A percentile compares a stretch with the other conserved stretches of the same genome.
Evolutionary conservation across 805 yeast species (phyloP).

Genomic region (Pichia cephalocereana): DNA sequence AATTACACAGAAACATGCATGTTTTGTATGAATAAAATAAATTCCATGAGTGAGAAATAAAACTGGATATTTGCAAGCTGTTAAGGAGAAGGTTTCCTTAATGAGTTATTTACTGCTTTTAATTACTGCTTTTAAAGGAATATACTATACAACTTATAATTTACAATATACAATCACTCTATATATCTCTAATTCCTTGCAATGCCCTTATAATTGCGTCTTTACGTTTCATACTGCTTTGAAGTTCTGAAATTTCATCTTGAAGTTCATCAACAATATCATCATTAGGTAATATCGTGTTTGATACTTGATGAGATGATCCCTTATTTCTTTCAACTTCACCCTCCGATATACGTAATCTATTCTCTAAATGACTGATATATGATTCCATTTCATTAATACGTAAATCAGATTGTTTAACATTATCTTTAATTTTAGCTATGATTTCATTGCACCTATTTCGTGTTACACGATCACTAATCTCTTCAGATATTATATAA

Average conservation of each 20-base stretch:
- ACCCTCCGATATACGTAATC: slow-evolving; percentile 7
- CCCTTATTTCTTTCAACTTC: slow-evolving; percentile 4
- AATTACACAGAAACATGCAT: no score
- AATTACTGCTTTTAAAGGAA: no score
- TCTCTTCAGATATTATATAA: no score
- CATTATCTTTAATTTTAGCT: neutral
- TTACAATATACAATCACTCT: neutral
- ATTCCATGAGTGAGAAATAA: no score
- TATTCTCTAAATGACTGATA: slow-evolving; percentile 9
- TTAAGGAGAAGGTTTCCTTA: no score
- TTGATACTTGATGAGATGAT: no score
- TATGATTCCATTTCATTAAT: slow-evolving; percentile 8
- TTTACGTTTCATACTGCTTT: slow-evolving; percentile 56
- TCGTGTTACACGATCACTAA: neutral
- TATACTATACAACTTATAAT: neutral
- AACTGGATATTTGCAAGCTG: no score
- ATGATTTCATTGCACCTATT: neutral
- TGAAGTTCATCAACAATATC: slow-evolving; percentile 33
- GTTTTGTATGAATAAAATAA: no score
- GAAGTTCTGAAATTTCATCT: slow-evolving; percentile 59
- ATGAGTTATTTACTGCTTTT: no score
- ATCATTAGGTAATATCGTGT: neutral
- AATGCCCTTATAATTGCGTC: slow-evolving; percentile 73
- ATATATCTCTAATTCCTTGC: slow-evolving; percentile 2
- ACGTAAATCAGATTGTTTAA: slow-evolving; percentile 3